Conservation (phyloP, 768 basidiomycete species). For the Paxillus involutus region DNA sequence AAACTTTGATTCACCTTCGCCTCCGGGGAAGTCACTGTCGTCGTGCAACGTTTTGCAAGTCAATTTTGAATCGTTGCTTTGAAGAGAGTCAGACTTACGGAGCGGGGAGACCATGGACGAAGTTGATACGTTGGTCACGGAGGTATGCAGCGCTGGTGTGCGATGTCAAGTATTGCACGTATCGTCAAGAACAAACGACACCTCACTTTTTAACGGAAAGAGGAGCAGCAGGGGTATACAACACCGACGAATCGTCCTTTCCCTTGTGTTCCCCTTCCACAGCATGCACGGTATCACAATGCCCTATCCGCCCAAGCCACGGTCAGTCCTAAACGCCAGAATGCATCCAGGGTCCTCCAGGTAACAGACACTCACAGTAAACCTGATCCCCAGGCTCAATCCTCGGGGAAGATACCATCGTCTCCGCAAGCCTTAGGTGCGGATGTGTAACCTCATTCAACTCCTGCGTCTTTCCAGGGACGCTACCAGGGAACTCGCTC, state of each 20-base stretch:
- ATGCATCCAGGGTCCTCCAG: not conserved
- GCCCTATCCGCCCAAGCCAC: constrained; percentile 34
- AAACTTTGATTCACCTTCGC: constrained; percentile 48
- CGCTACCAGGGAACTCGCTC: constrained; percentile 53
- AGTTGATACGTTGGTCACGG: constrained; percentile 47
- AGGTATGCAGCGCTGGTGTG: constrained; percentile 45
- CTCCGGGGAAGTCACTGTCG: constrained; percentile 51
- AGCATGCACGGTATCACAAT: constrained; percentile 56
- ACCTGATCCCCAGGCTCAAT: constrained; percentile 68
- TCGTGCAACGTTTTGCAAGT: not conserved
- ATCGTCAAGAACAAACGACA: not conserved
- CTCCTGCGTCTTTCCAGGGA: constrained; percentile 55
- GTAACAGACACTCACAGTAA: constrained; percentile 39
- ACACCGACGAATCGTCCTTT: constrained; percentile 48
- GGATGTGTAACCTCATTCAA: constrained; percentile 58
- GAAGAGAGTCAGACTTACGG: constrained; percentile 36
- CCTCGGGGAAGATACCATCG: constrained; percentile 57
- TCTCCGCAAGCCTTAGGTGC: constrained; percentile 53
- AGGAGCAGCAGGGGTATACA: constrained; percentile 57
- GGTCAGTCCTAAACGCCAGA: not conserved
- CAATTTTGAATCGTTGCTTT: not conserved
- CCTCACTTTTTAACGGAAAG: constrained; percentile 49
- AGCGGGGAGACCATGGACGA: constrained; percentile 46
- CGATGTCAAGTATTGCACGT: not conserved
- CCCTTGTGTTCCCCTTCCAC: constrained; percentile 52